Evolutionary conservation across 345 rosid species (phyloP), one percentile per base, ranked within the genome.

Genomic region (Heritiera littoralis): DNA sequence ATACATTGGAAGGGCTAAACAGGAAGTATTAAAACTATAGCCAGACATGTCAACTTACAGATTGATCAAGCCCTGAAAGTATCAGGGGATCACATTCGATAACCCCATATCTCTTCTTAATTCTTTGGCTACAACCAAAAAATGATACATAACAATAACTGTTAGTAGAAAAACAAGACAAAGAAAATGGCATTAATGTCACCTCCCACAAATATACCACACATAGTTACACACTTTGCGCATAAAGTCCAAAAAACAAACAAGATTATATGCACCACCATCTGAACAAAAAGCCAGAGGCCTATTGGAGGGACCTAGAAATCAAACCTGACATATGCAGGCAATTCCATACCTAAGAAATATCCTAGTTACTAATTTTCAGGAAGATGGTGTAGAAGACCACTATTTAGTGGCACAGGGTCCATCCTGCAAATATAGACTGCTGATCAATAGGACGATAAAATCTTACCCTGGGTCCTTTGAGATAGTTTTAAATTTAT

Each of bases 81-180:
- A 95, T 75, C 32, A 92, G 89, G 23, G 94, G 87, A 84, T 95
- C 94, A 63, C 96, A 95, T 85, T 93, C 98, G 82, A 93, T 89
- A 75, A 92, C 95, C 43, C 97, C 98, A 72, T 92, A 93, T 70
- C 89, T 89, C 86, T 88, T 92, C 80, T 81, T 79, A 69, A 85
- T 49, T 84, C 87, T 93, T 78, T 84, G 88, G 88, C 99, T 95
- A 74, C 84, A 85, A 77, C 48, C 76, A 68, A 68, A 79, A 35
- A 73, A 55, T 55, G 14, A 66, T 32, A 78, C 61, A 80, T 43
- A 75, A 68, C 9, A 55, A 6, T 4, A 32, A 41, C 15, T 32
- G 15, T 45, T 63, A 70, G n/a, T 28, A 6, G 72, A 30, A 66
- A n/a, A 75, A 77, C 3, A 17, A 4, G 7, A 38, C 43, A 38